phyloP scores from a whole-genome alignment of 192 early-diverging fungal genomes.

The Entophlyctis luteolus region DNA sequence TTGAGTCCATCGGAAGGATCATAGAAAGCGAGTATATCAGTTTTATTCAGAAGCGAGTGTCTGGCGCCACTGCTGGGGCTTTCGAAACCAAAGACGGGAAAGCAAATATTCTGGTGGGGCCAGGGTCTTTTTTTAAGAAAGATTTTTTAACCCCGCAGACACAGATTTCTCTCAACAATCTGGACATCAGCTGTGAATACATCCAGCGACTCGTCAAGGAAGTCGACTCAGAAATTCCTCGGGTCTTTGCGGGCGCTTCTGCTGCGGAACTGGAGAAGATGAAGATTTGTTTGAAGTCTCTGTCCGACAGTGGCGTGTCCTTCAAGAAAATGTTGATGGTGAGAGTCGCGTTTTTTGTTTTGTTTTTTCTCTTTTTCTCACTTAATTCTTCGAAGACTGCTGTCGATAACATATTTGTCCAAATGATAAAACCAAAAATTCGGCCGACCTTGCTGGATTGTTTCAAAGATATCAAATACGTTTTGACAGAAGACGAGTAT shows the following conservation, averaged over 20 bases:
- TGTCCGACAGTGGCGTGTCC: conserved; percentile 56
- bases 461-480: conserved; percentile 83
- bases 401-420: conserved; percentile 78
- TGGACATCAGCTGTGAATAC: conserved; percentile 80
- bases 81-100: conserved; percentile 55
- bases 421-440: conserved; percentile 75
- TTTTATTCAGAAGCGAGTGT: conserved; percentile 58
- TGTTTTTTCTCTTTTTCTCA: conserved; percentile 1
- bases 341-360: conserved; percentile 9
- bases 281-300: conserved; percentile 51
- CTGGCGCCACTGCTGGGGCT: conserved; percentile 43
- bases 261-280: conserved; percentile 31
- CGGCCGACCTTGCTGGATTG: conserved; percentile 70
- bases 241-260: conserved; percentile 44
- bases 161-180: conserved; percentile 79
- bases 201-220: conserved; percentile 68
- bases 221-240: conserved; percentile 55
- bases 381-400: conserved; percentile 47
- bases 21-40: conserved; percentile 69
- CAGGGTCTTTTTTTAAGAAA: not conserved
- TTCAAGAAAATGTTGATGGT: conserved; percentile 68
- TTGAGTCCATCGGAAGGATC: conserved; percentile 61
- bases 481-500: conserved; percentile 89
- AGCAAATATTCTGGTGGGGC: conserved; percentile 60
- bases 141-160: not conserved